Percentiles rank a stretch among this genome's conserved stretches.
Evolutionary conservation across 148 eudicot genomes (phyloP).

Genomic region (Oxyria digyna): DNA sequence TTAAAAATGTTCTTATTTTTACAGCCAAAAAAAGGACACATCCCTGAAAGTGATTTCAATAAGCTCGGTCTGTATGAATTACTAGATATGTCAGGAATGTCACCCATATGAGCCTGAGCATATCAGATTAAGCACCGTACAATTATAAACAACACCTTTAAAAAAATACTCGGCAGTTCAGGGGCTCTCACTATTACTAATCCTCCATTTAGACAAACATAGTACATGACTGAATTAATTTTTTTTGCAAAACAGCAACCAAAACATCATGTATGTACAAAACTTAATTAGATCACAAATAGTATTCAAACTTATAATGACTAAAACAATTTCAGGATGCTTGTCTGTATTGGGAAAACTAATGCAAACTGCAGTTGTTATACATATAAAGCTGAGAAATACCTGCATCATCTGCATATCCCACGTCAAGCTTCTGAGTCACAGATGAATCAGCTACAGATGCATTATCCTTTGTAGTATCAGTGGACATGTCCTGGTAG

Average conservation of each 20-base stretch:
- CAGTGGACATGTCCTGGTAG: conserved; percentile 38
- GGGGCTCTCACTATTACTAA: background rate
- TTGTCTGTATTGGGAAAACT: background rate
- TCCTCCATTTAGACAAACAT: background rate
- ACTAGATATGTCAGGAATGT: too few species aligned
- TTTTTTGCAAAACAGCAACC: background rate
- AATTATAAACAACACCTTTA: too few species aligned
- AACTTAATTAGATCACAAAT: background rate
- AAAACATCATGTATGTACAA: too few species aligned
- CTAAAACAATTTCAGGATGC: background rate
- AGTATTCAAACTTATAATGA: background rate
- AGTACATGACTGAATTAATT: background rate
- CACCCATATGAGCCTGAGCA: too few species aligned
- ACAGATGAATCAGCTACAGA: conserved; percentile 52
- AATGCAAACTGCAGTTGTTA: background rate
- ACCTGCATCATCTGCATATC: conserved; percentile 47
- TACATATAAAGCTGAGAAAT: background rate
- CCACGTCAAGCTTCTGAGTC: conserved; percentile 42
- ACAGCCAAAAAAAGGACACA: too few species aligned
- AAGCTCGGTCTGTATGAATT: too few species aligned
- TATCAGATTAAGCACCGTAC: too few species aligned
- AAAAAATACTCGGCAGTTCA: too few species aligned
- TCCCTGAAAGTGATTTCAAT: too few species aligned
- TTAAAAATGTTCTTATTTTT: too few species aligned
- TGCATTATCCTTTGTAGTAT: conserved; percentile 41